These are phyloP conservation scores for Verticillium isaacii DNA, from an alignment of 2,329 filamentous ascomycete species.

Conservation along the genomic window DNA sequence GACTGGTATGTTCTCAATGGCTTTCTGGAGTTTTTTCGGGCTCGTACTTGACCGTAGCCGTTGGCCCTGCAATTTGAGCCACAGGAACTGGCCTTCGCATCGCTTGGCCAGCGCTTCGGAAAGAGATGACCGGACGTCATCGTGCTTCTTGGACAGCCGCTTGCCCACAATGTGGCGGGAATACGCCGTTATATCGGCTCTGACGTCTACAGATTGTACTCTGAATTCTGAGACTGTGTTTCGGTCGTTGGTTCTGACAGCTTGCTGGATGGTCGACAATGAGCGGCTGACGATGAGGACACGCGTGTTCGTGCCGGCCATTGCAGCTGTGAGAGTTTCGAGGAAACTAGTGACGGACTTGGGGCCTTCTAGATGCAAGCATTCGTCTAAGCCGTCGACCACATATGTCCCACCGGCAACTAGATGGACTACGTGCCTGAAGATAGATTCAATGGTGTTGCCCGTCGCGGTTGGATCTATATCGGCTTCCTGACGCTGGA, in stretches of 20 bases:
- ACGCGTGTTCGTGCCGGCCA: slow-evolving; percentile 5
- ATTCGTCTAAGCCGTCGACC: slow-evolving; percentile 30
- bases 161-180: slow-evolving; percentile 20
- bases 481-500: background rate
- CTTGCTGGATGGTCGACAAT: slow-evolving; percentile 16
- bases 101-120: slow-evolving; percentile 18
- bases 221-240: slow-evolving; percentile 8
- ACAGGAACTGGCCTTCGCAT: slow-evolving; percentile 28
- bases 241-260: background rate
- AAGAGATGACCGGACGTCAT: slow-evolving; percentile 10
- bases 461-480: slow-evolving; percentile 10
- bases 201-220: slow-evolving; percentile 16
- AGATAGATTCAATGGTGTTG: slow-evolving; percentile 12
- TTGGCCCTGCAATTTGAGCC: slow-evolving; percentile 22
- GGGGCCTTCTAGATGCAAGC: slow-evolving; percentile 2
- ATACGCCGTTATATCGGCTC: slow-evolving; percentile 15
- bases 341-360: slow-evolving; percentile 14
- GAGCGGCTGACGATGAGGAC: slow-evolving; percentile 21
- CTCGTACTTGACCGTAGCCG: slow-evolving; percentile 19
- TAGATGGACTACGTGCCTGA: slow-evolving; percentile 7
- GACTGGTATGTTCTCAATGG: slow-evolving; percentile 19
- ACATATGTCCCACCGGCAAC: slow-evolving; percentile 18
- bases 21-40: slow-evolving; percentile 19
- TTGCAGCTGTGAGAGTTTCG: slow-evolving; percentile 1
- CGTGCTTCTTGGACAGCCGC: slow-evolving; percentile 21